Percentiles rank a stretch among this genome's conserved stretches.
phyloP scores from a whole-genome alignment of 75 land plant genomes.

The Pinus taeda region DNA sequence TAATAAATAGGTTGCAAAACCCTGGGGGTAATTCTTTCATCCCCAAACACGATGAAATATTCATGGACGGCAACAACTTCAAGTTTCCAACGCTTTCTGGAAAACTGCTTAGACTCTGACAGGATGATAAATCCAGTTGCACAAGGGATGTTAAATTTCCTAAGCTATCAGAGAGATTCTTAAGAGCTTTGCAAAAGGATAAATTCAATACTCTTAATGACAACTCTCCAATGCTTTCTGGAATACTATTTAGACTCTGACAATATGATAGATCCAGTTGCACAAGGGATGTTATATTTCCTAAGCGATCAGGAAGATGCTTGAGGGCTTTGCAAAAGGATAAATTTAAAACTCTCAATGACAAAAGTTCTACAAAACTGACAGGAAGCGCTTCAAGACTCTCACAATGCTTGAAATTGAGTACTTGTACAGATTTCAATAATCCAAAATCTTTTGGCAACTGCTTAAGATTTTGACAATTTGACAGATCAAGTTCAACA shows the following conservation, averaged over 20 bases:
- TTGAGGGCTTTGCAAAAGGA: not conserved
- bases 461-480: too few species aligned
- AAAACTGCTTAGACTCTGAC: not conserved
- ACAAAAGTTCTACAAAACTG: not conserved
- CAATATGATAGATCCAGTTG: not conserved
- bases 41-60: too few species aligned
- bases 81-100: not conserved
- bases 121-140: not conserved
- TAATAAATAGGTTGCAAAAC: not conserved
- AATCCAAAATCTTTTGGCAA: too few species aligned
- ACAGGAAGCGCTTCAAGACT: too few species aligned
- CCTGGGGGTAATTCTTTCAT: too few species aligned
- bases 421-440: too few species aligned
- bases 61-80: too few species aligned
- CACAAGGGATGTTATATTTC: not conserved
- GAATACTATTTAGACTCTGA: not conserved
- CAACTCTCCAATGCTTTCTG: not conserved
- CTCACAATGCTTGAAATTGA: too few species aligned
- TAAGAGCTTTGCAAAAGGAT: not conserved
- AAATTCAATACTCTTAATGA: not conserved
- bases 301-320: not conserved
- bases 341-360: not conserved
- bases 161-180: not conserved
- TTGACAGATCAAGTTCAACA: too few species aligned
- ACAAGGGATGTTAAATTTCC: not conserved